phyloP scores from a whole-genome alignment of 306 rosid species.

The Purshia tridentata region DNA sequence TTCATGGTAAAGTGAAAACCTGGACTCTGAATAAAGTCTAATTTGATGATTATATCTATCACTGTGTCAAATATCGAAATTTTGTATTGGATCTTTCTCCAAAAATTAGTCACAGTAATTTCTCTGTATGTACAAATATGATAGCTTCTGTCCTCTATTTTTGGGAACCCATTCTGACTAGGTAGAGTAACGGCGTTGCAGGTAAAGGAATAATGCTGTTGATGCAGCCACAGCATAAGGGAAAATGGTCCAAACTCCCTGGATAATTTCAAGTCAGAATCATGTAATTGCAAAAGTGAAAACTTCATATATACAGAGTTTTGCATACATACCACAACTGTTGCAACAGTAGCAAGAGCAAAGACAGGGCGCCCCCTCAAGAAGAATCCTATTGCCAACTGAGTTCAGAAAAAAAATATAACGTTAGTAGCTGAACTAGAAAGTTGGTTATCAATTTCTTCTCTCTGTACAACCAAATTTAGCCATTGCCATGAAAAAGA shows the following conservation, averaged over 20 bases:
- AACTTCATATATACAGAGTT: background rate
- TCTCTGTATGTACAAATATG: slow-evolving; percentile 6
- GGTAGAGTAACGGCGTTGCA: slow-evolving; percentile 33
- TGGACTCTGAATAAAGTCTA: background rate
- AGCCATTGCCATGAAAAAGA: background rate
- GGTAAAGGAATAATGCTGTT: slow-evolving; percentile 55
- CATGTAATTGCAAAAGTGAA: slow-evolving; percentile 3
- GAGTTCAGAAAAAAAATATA: slow-evolving; percentile 12
- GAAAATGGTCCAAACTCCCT: slow-evolving; percentile 65
- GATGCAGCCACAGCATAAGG: slow-evolving; percentile 57
- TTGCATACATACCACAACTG: slow-evolving; percentile 47
- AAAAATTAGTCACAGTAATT: slow-evolving; percentile 3
- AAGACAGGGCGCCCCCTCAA: slow-evolving; percentile 60
- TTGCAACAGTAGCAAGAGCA: slow-evolving; percentile 65
- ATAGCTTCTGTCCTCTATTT: background rate
- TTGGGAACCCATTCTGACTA: slow-evolving; percentile 22
- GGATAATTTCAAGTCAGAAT: slow-evolving; percentile 24
- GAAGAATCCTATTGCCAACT: slow-evolving; percentile 60
- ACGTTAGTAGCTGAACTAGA: background rate
- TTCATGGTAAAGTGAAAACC: background rate
- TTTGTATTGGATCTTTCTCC: background rate
- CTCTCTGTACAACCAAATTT: background rate
- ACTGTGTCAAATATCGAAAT: background rate
- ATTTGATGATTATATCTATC: background rate
- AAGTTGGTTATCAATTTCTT: background rate